phyloP scores from a whole-genome alignment of 768 basidiomycete genomes.

The Russula olivacea region DNA sequence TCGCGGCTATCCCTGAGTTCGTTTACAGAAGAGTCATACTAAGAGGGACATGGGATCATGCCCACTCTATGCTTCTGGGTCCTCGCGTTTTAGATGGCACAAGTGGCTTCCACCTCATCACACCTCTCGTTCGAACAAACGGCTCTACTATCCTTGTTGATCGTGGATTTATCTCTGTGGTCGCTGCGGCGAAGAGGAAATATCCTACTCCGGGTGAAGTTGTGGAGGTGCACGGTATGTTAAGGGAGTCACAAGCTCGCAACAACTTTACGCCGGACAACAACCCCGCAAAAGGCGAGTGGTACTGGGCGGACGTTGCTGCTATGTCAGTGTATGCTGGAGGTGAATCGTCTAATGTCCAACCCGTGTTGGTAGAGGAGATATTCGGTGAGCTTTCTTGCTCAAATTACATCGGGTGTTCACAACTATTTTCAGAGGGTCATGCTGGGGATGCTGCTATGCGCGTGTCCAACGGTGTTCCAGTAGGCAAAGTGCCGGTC shows the following conservation, averaged over 20 bases:
- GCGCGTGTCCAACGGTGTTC: conserved; percentile 62
- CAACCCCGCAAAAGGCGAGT: conserved; percentile 66
- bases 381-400: conserved; percentile 66
- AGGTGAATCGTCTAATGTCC: conserved; percentile 63
- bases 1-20: conserved; percentile 81
- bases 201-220: conserved; percentile 43
- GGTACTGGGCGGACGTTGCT: conserved; percentile 89
- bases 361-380: conserved; percentile 86
- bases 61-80: conserved; percentile 70
- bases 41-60: conserved; percentile 73
- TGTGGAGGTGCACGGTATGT: conserved; percentile 80
- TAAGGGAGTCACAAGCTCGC: conserved; percentile 66
- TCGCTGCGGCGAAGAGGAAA: conserved; percentile 39
- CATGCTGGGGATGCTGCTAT: conserved; percentile 67
- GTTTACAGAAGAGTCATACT: conserved; percentile 79
- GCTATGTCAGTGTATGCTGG: conserved; percentile 76
- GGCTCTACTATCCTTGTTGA: conserved; percentile 87
- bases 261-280: conserved; percentile 90
- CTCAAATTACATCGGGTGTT: neutral
- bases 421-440: conserved; percentile 54
- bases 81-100: conserved; percentile 87
- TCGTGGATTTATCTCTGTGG: conserved; percentile 77
- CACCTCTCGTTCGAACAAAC: conserved; percentile 73
- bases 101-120: conserved; percentile 82
- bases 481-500: conserved; percentile 74